Evolutionary conservation across 306 rosid genomes (phyloP).

Genomic region (Spatholobus suberectus): DNA sequence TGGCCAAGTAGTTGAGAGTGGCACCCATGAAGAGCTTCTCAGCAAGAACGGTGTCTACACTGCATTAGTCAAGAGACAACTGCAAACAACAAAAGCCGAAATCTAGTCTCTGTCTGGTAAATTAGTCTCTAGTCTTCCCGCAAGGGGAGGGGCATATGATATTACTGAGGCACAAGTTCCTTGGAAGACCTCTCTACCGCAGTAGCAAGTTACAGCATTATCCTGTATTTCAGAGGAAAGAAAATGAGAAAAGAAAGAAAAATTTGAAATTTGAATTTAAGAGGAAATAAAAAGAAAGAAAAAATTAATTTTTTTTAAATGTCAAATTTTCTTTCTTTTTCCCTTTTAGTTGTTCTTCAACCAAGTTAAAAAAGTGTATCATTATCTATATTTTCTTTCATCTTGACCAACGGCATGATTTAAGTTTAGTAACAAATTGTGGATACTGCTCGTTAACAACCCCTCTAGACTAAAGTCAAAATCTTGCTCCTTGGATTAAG

Average conservation of each 20-base stretch:
- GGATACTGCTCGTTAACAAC: conserved; percentile 11
- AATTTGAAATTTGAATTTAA: background rate
- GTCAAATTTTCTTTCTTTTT: background rate
- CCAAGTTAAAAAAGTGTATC: background rate
- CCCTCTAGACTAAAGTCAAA: background rate
- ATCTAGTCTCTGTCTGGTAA: conserved; percentile 24
- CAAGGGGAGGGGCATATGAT: background rate
- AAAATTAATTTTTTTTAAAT: background rate
- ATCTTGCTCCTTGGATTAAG: conserved; percentile 20
- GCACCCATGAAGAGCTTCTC: conserved; percentile 73
- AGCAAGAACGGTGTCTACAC: conserved; percentile 64
- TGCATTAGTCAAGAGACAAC: conserved; percentile 63
- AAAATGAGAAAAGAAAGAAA: background rate
- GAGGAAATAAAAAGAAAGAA: background rate
- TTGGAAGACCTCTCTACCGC: background rate
- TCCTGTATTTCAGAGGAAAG: background rate
- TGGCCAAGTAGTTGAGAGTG: conserved; percentile 70
- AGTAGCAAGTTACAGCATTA: background rate
- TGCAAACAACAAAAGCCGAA: conserved; percentile 55
- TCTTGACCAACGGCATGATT: background rate
- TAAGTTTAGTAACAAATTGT: conserved; percentile 25
- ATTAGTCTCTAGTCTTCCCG: background rate
- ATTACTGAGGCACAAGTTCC: background rate
- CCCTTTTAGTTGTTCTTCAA: background rate
- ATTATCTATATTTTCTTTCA: background rate